These are phyloP conservation scores for Aspergillus clavatus DNA, from an alignment of 2,329 filamentous ascomycete species.

Conservation along the genomic window DNA sequence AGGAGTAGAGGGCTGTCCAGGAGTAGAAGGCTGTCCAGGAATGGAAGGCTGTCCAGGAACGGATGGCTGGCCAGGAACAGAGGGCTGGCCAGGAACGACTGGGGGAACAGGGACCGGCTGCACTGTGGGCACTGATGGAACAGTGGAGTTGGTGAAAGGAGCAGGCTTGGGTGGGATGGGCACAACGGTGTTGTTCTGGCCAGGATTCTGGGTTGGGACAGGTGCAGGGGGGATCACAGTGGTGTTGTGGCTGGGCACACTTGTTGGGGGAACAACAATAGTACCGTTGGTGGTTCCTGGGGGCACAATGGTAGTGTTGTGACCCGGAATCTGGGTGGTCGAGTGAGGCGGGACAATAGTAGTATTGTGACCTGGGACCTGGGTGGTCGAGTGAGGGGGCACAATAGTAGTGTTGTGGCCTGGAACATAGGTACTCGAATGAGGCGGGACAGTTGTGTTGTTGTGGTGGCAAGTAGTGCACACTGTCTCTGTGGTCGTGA, in stretches of 20 bases:
- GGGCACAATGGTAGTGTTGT: too few relatives aligned
- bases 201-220: conserved; percentile 8
- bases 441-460: neutral
- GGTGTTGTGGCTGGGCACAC: too few relatives aligned
- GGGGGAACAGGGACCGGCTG: conserved; percentile 2
- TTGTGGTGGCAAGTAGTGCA: conserved; percentile 3
- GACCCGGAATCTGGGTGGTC: too few relatives aligned
- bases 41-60: neutral
- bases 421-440: conserved; percentile 10
- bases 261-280: too few relatives aligned
- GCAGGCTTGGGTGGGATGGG: conserved; percentile 11
- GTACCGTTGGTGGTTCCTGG: conserved; percentile 6
- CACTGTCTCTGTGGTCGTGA: neutral
- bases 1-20: neutral
- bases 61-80: conserved; percentile 5
- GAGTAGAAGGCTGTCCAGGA: neutral
- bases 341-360: too few relatives aligned
- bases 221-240: too few relatives aligned
- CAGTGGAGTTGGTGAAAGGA: conserved; percentile 5
- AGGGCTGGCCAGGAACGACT: conserved; percentile 6
- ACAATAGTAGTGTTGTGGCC: conserved; percentile 1
- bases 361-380: too few relatives aligned
- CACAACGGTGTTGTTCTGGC: conserved; percentile 15
- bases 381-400: too few relatives aligned
- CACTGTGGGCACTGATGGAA: conserved; percentile 1